A percentile compares a stretch with the other conserved stretches of the same genome.
These are phyloP conservation scores for Colletotrichum kahawae DNA, from an alignment of 2,329 filamentous ascomycete genomes.

Conservation along the genomic window DNA sequence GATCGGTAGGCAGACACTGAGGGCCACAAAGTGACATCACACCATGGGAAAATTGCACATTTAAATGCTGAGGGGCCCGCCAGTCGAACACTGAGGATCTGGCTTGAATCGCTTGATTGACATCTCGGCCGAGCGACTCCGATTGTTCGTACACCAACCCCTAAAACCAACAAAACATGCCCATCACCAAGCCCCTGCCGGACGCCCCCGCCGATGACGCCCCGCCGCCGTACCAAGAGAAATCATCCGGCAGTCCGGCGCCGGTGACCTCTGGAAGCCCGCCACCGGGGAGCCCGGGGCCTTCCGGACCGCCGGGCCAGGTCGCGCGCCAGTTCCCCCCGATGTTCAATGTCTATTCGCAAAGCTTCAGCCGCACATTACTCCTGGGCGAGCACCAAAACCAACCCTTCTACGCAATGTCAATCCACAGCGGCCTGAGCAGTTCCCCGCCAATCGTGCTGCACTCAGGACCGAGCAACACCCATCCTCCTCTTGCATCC, in stretches of 20 bases:
- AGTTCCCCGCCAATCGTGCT: slow-evolving; percentile 21
- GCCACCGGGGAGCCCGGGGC: not conserved
- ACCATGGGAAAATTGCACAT: not conserved
- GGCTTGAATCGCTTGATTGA: not conserved
- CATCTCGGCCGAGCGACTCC: not conserved
- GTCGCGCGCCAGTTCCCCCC: slow-evolving; percentile 22
- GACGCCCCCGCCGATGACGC: not conserved
- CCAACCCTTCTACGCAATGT: slow-evolving; percentile 21
- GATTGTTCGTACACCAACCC: not conserved
- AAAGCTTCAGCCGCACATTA: slow-evolving; percentile 21
- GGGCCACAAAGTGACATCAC: not conserved
- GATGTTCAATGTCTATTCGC: slow-evolving; percentile 22
- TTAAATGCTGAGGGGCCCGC: not conserved
- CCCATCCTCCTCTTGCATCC: slow-evolving; percentile 15
- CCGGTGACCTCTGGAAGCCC: not conserved
- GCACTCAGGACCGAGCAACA: slow-evolving; percentile 21
- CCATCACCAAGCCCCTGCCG: not conserved
- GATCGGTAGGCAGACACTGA: not conserved
- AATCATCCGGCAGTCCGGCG: not conserved
- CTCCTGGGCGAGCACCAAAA: slow-evolving; percentile 19
- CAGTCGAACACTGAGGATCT: not conserved
- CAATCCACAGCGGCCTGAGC: slow-evolving; percentile 12
- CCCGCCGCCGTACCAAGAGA: slow-evolving; percentile 18
- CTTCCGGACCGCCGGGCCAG: not conserved
- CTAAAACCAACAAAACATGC: not conserved